Evolutionary conservation across 2,329 filamentous ascomycete genomes (phyloP), one percentile per base, ranked within the genome.

Genomic region (Septoria petroselini): DNA sequence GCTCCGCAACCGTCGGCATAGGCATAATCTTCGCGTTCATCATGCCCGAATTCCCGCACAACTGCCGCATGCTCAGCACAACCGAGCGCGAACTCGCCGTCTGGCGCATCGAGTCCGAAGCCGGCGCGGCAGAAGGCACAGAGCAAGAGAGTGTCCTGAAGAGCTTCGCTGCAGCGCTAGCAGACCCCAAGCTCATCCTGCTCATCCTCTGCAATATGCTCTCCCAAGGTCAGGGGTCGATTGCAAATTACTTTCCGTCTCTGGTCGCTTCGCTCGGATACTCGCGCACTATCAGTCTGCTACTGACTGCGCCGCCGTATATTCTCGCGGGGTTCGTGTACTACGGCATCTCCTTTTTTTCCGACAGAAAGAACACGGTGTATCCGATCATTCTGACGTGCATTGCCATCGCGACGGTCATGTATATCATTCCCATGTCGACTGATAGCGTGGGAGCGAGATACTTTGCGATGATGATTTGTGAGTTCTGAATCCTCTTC

Each of bases 1-100:
- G 37, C 1, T 40, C 37, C 7, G 48, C 48, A 7, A 51, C 48
- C 3, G 43, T 48, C 7, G 50, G 48, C 2, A 29, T 51, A 5
- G 48, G 34, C 2, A 15, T 43, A 1, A 41, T 51, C 11, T 51
- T 44, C 19, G 48, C 48, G 7, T 46, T 37, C 42, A 51, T 51
- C 23, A 41, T 71, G 8, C 69, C 69, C 6, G 65, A 70, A 48
- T 68, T 66, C 47, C 68, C 66, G 3, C 57, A 57, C 23, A 62
- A 57, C 11, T 62, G 62, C 14, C 53, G 44, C 8, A 63, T 62
- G 57, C 53, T 64, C 1, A 40, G 52, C 6, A 54, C 59, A 27
- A 54, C 62, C 41, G 59, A 65, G 41, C 57, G 62, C 1, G 49
- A 62, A n/a, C 50, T 63, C 4, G 63, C 63, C 8, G 41, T 52